Base-by-base conservation (phyloP, 2,329 filamentous ascomycete genomes). In the Alternaria conjuncta region DNA sequence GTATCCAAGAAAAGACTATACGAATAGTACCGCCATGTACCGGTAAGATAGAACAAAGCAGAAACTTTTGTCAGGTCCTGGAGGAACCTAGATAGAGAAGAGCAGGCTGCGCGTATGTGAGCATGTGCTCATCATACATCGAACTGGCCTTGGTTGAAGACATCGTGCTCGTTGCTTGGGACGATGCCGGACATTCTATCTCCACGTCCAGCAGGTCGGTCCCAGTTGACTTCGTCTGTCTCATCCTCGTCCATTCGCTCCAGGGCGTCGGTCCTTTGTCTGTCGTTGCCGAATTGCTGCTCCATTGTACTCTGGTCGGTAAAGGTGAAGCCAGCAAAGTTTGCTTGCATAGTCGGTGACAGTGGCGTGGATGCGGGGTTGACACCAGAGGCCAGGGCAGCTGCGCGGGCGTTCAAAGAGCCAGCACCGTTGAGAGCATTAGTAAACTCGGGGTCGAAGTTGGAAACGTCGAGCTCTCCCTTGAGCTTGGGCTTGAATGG, bases 391-490 rank as follows among this genome's bases (percentile, higher is more conserved):
- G 95, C 93, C 54, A 98, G 81, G 8, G 93, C 93, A 13, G 93
- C 93, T 5, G 96, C 95, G 61, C 95, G 90, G 73, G 96, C 93
- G 76, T 98, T 98, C 62, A 98, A 85, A 1, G 94, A 97, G 2
- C 91, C 82, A 57, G 93, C 93, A 64, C 90, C 92, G 74, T 94
- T 93, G 61, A 98, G 84, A 6, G 96, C 96, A 70, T 96, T 97
- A 56, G 96, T 99, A 79, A 99, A 99, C 79, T 98, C 96, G 0
- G 96, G 96, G 74, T 99, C 96, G 76, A 99, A 99, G 82, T 99
- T 98, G 47, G 94, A 97, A 1, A 96, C 96, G 72, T 99, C 96
- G 3, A 94, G 93, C 79, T 97, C 94, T 13, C 92, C 96, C 86
- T 96, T 96, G 77, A 99, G 86, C 82, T 97, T 97, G 8, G 96